These are phyloP conservation scores for Cladorrhinum sp. DNA, from an alignment of 2,329 filamentous ascomycete genomes.

Conservation along the genomic window DNA sequence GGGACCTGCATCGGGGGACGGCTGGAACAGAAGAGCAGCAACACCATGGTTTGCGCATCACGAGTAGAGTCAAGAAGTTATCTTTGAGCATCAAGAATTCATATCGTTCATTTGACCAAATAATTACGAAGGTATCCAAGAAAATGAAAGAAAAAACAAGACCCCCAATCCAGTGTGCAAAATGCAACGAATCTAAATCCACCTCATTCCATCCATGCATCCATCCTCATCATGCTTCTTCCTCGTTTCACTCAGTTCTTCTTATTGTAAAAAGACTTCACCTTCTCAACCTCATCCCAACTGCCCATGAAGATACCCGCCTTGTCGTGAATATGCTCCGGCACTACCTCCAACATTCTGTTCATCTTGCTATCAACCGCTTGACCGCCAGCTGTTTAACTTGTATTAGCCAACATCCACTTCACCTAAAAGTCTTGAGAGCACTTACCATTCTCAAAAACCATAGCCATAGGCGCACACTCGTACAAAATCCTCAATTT, in stretches of 20 bases:
- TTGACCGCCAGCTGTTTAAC: slow-evolving; percentile 72
- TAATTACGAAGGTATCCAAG: slow-evolving; percentile 4
- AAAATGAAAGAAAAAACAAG: slow-evolving; percentile 3
- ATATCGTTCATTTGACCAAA: slow-evolving; percentile 2
- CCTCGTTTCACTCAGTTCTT: neutral
- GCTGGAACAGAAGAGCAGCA: too few relatives aligned
- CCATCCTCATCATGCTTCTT: neutral
- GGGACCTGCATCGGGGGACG: too few relatives aligned
- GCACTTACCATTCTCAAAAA: slow-evolving; percentile 90
- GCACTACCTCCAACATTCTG: slow-evolving; percentile 83
- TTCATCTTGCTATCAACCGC: slow-evolving; percentile 89
- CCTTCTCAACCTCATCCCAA: slow-evolving; percentile 92
- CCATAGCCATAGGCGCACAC: slow-evolving; percentile 97
- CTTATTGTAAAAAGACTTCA: slow-evolving; percentile 74
- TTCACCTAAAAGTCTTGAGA: neutral
- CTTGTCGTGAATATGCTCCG: slow-evolving; percentile 90
- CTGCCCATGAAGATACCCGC: slow-evolving; percentile 96
- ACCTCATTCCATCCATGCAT: neutral
- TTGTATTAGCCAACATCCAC: neutral
- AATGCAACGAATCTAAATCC: neutral
- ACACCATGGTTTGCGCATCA: too few relatives aligned
- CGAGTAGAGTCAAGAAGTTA: neutral
- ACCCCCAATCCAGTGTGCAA: neutral
- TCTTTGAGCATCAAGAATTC: neutral
- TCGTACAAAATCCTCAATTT: slow-evolving; percentile 97